phyloP scores from a whole-genome alignment of 1,284 basidiomycete genomes.

The Rhodotorula sp. region DNA sequence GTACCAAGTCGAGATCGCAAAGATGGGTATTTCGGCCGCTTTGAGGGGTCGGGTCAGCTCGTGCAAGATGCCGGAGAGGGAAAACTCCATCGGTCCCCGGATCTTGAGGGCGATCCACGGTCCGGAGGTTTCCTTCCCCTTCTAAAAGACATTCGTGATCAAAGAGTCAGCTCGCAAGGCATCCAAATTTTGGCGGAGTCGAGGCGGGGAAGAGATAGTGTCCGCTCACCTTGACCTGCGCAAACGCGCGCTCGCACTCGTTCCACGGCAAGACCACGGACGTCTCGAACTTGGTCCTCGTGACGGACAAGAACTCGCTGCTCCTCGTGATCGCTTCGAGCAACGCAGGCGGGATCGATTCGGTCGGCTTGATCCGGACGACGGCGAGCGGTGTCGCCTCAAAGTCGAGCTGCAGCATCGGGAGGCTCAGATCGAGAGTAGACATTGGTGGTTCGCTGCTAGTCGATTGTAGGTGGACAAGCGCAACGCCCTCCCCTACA shows the following conservation, averaged over 20 bases:
- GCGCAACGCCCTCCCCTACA: too few species aligned
- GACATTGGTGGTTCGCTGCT: constrained; percentile 8
- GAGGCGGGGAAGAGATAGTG: too few species aligned
- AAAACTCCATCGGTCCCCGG: constrained; percentile 40
- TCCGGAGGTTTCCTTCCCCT: not conserved
- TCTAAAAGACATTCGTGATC: not conserved
- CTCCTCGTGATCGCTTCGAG: constrained; percentile 7
- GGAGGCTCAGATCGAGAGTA: constrained; percentile 15
- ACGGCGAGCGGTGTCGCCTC: constrained; percentile 9
- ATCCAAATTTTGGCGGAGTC: not conserved
- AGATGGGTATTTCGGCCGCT: constrained; percentile 35
- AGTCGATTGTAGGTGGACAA: too few species aligned
- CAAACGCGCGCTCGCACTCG: not conserved
- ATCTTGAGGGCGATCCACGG: constrained; percentile 19
- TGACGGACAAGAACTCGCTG: constrained; percentile 15
- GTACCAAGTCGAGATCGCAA: constrained; percentile 40
- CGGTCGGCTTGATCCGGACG: constrained; percentile 10
- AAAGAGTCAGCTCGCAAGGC: too few species aligned
- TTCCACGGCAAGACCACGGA: constrained; percentile 22
- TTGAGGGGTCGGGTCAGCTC: constrained; percentile 34
- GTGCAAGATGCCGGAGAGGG: constrained; percentile 37
- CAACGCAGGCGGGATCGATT: not conserved
- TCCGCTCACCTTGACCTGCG: not conserved
- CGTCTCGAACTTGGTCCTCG: constrained; percentile 17
- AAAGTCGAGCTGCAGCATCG: constrained; percentile 25